Base-by-base conservation (phyloP, 1,284 basidiomycete genomes). In the Takashimella koratensis region DNA sequence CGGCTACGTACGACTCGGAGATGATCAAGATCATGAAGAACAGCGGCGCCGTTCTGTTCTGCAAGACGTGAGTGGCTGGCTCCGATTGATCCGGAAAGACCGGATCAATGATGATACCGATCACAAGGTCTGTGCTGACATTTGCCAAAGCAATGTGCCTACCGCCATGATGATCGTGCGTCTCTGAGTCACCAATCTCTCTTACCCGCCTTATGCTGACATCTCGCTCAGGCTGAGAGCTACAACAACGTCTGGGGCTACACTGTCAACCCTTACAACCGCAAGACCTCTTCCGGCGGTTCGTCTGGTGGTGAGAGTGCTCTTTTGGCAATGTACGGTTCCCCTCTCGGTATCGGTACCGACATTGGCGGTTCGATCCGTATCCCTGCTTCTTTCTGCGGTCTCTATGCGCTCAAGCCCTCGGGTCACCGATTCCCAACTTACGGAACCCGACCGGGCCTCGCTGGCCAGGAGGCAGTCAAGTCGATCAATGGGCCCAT, bases 311-410 rank as follows among this genome's bases (percentile, higher is more conserved):
- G 85, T 4, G 83, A 84, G 64, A 78, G 80, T 20, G 81, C 82
- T 0, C 72, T 85, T 3, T 67, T 83, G 4, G 79, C 80, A 0
- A 70, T 83, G 49, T 76, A 77, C 80, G 80, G 81, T 43, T 82
- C 81, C 39, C 79, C 81, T 0, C 65, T 87, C 10, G 86, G 86
- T 23, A 80, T 87, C 10, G 86, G 86, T 10, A 83, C 82, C 2
- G 85, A 87, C 63, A 80, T 86, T 24, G 85, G 85, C 47, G 90
- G 89, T 3, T 85, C 84, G n/a, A 71, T 87, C 49, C 83, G 65
- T 59, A 84, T 87, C 49, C 88, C 88, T 3, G 74, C 84, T 10
- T 78, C 81, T 0, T 82, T 86, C 59, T 81, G 80, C 60, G 85
- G 85, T 1, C 63, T 86, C 8, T 90, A 86, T 65, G 82, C 82